Evolutionary conservation across 805 yeast species (phyloP).

Genomic region (Candida silvicultrix): DNA sequence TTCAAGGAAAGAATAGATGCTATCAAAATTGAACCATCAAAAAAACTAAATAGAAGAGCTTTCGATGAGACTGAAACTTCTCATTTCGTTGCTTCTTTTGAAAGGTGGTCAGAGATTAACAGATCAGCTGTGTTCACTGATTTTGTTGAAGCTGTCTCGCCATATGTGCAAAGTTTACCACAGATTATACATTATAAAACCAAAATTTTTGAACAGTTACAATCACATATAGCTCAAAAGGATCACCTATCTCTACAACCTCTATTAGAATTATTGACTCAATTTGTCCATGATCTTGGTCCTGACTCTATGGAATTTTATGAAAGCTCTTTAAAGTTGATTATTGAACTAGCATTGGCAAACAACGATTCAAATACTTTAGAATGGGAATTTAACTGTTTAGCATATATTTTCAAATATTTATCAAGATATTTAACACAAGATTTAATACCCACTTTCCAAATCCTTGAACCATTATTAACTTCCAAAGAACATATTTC

Average conservation of each 20-base stretch:
- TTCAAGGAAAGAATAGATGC: conserved; percentile 82
- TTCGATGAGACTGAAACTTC: conserved; percentile 71
- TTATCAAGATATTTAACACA: conserved; percentile 56
- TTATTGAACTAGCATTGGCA: conserved; percentile 42
- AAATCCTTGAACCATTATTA: conserved; percentile 56
- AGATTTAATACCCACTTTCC: conserved; percentile 66
- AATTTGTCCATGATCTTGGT: conserved; percentile 88
- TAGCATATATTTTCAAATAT: conserved; percentile 89
- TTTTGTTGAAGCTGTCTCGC: conserved; percentile 50
- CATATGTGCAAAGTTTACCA: conserved; percentile 63
- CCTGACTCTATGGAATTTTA: conserved; percentile 81
- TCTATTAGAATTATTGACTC: conserved; percentile 69
- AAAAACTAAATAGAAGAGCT: conserved; percentile 48
- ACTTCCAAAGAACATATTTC: conserved; percentile 60
- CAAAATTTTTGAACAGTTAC: conserved; percentile 49
- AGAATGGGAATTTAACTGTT: conserved; percentile 78
- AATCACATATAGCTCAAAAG: conserved; percentile 38
- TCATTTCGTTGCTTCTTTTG: conserved; percentile 70
- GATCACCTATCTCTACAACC: conserved; percentile 78
- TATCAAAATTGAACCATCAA: conserved; percentile 73
- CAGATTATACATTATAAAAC: conserved; percentile 70
- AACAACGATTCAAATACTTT: conserved; percentile 55
- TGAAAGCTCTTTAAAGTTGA: conserved; percentile 39
- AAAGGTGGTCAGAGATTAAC: conserved; percentile 86
- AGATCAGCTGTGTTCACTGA: conserved; percentile 64